Evolutionary conservation across 2,329 filamentous ascomycete genomes (phyloP).

Genomic region (Microthyrium microscopicum): DNA sequence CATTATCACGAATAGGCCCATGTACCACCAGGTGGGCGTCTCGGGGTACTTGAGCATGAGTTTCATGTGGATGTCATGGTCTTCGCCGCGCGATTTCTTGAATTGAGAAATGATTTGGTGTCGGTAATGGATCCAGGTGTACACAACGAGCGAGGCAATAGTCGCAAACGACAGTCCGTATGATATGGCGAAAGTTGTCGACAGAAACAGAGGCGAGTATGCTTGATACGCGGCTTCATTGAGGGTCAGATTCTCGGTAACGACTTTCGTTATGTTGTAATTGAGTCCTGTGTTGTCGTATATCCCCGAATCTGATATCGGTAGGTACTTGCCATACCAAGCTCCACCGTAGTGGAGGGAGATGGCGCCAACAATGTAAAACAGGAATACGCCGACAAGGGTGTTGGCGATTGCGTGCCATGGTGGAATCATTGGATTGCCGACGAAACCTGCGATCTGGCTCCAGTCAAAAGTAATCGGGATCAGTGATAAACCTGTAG

Average conservation of each 20-base stretch:
- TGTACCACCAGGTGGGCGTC: slow-evolving; percentile 43
- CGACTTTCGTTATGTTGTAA: slow-evolving; percentile 49
- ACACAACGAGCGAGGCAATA: slow-evolving; percentile 51
- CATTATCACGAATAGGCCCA: slow-evolving; percentile 28
- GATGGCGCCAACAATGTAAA: slow-evolving; percentile 35
- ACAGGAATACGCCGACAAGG: slow-evolving; percentile 6
- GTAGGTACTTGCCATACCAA: slow-evolving; percentile 49
- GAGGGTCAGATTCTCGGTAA: slow-evolving; percentile 45
- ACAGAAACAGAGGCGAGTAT: slow-evolving; percentile 46
- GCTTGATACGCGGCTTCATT: slow-evolving; percentile 45
- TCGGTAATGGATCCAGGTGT: slow-evolving; percentile 49
- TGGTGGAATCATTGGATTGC: slow-evolving; percentile 8
- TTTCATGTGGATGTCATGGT: slow-evolving; percentile 29
- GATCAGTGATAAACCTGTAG: slow-evolving; percentile 13
- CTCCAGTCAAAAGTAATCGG: slow-evolving; percentile 16
- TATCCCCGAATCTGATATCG: slow-evolving; percentile 52
- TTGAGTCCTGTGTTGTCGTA: slow-evolving; percentile 51
- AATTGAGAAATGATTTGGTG: slow-evolving; percentile 49
- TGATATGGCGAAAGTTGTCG: slow-evolving; percentile 52
- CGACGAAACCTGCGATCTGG: slow-evolving; percentile 17
- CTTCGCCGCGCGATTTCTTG: slow-evolving; percentile 38
- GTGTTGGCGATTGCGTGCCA: slow-evolving; percentile 8
- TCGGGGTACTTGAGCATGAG: slow-evolving; percentile 41
- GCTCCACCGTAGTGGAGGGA: slow-evolving; percentile 47
- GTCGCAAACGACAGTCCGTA: slow-evolving; percentile 60